phyloP scores from a whole-genome alignment of 768 basidiomycete species.

The Paxillus involutus region DNA sequence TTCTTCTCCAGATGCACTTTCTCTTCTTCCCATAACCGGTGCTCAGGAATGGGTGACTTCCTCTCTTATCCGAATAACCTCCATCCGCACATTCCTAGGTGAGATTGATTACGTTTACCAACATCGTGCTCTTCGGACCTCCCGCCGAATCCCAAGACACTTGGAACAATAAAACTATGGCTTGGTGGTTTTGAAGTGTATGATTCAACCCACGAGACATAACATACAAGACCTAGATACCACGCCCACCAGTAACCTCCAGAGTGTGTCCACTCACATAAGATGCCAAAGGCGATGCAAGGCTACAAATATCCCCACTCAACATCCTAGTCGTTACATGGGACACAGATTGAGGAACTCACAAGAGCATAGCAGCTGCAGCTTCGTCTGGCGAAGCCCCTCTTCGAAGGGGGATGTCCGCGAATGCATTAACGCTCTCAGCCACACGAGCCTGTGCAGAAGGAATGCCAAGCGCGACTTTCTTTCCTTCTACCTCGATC shows the following conservation, averaged over 20 bases:
- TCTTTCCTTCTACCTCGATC: constrained; percentile 82
- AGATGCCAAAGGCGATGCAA: constrained; percentile 74
- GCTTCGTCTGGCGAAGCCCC: constrained; percentile 75
- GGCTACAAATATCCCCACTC: constrained; percentile 39
- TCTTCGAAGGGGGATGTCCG: constrained; percentile 63
- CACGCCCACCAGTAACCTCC: constrained; percentile 80
- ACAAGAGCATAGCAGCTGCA: constrained; percentile 76
- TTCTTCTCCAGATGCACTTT: not conserved
- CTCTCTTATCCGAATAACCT: not conserved
- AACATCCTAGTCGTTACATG: not conserved
- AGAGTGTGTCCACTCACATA: constrained; percentile 84
- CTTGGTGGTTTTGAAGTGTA: not conserved
- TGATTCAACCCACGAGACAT: not conserved
- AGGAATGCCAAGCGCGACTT: constrained; percentile 81
- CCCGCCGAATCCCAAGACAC: not conserved
- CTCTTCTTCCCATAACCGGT: not conserved
- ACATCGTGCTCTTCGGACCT: not conserved
- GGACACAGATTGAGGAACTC: constrained; percentile 29
- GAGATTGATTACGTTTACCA: not conserved
- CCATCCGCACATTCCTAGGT: not conserved
- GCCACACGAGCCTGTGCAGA: constrained; percentile 41
- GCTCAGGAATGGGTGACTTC: not conserved
- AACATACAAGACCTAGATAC: constrained; percentile 47
- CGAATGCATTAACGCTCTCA: constrained; percentile 42
- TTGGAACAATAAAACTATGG: no score